Evolutionary conservation across 2,329 filamentous ascomycete species (phyloP).

Genomic region (Orbilia brochopaga): DNA sequence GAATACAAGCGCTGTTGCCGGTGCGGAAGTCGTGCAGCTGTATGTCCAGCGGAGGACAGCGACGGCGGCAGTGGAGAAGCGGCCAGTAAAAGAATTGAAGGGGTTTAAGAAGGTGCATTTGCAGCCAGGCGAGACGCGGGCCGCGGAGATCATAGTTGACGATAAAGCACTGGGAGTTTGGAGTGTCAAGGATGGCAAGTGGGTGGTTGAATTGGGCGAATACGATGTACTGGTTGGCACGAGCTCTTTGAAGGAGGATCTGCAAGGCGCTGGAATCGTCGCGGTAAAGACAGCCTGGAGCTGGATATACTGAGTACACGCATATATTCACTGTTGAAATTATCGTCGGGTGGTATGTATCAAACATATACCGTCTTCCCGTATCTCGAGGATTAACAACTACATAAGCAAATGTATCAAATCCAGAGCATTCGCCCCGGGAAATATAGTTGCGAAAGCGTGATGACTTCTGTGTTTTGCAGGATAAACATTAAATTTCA

Average conservation of each 20-base stretch:
- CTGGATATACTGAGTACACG: slow-evolving; percentile 28
- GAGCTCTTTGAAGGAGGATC: slow-evolving; percentile 20
- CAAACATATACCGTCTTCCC: too few species aligned
- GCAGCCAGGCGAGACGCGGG: slow-evolving; percentile 21
- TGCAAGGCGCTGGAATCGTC: slow-evolving; percentile 21
- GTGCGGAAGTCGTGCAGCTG: slow-evolving; percentile 71
- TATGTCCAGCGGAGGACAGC: slow-evolving; percentile 64
- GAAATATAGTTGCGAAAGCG: background rate
- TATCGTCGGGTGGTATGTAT: too few species aligned
- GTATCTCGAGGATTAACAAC: too few species aligned
- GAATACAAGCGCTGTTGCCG: slow-evolving; percentile 66
- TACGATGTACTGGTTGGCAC: slow-evolving; percentile 42
- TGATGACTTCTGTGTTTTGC: background rate
- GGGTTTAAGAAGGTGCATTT: slow-evolving; percentile 69
- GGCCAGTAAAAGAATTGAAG: slow-evolving; percentile 69
- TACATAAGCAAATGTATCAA: too few species aligned
- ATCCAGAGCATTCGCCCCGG: too few species aligned
- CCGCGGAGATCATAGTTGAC: slow-evolving; percentile 24
- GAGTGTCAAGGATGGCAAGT: slow-evolving; percentile 26
- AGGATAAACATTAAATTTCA: slow-evolving; percentile 32
- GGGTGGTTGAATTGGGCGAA: slow-evolving; percentile 38
- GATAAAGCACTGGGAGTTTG: slow-evolving; percentile 39
- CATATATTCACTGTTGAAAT: background rate
- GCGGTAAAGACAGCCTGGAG: slow-evolving; percentile 20
- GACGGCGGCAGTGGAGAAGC: slow-evolving; percentile 67